Conservation (phyloP, 2,329 filamentous ascomycete genomes). For the Microdochium nivale region DNA sequence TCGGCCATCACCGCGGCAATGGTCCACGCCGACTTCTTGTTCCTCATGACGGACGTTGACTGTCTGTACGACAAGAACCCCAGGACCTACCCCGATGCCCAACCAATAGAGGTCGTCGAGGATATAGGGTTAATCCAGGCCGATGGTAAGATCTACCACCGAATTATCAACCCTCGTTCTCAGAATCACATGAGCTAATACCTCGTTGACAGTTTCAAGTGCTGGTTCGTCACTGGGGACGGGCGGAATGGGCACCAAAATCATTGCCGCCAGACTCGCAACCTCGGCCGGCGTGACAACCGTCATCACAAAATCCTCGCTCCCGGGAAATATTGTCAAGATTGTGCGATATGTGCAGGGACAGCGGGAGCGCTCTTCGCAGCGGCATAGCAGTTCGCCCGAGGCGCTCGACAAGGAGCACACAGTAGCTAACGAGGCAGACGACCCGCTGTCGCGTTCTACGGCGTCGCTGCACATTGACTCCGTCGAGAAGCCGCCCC, state of each 20-base stretch:
- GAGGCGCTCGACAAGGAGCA: slow-evolving; percentile 8
- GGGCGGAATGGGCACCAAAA: slow-evolving; percentile 96
- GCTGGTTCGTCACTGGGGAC: slow-evolving; percentile 85
- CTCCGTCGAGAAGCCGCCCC: slow-evolving; percentile 40
- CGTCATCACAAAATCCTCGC: slow-evolving; percentile 89
- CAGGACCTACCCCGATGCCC: slow-evolving; percentile 72
- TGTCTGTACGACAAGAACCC: slow-evolving; percentile 97
- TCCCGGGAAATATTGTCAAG: slow-evolving; percentile 80
- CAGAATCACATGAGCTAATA: slow-evolving; percentile 4
- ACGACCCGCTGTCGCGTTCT: slow-evolving; percentile 28
- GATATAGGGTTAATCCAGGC: slow-evolving; percentile 77
- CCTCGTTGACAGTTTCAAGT: slow-evolving; percentile 58
- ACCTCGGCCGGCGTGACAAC: slow-evolving; percentile 94
- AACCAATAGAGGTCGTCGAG: slow-evolving; percentile 84
- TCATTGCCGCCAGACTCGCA: slow-evolving; percentile 83
- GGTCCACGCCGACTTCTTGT: slow-evolving; percentile 93
- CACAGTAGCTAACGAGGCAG: slow-evolving; percentile 21
- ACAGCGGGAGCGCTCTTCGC: slow-evolving; percentile 31
- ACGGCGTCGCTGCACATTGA: slow-evolving; percentile 32
- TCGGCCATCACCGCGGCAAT: slow-evolving; percentile 95
- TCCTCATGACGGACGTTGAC: slow-evolving; percentile 98
- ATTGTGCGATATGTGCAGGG: slow-evolving; percentile 78
- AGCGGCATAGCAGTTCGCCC: slow-evolving; percentile 10
- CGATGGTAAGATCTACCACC: slow-evolving; percentile 47
- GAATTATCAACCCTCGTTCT: neutral